Evolutionary conservation across 257 asterid species (phyloP), one percentile per base, ranked within the genome.

Genomic region (Cruciata laevipes): DNA sequence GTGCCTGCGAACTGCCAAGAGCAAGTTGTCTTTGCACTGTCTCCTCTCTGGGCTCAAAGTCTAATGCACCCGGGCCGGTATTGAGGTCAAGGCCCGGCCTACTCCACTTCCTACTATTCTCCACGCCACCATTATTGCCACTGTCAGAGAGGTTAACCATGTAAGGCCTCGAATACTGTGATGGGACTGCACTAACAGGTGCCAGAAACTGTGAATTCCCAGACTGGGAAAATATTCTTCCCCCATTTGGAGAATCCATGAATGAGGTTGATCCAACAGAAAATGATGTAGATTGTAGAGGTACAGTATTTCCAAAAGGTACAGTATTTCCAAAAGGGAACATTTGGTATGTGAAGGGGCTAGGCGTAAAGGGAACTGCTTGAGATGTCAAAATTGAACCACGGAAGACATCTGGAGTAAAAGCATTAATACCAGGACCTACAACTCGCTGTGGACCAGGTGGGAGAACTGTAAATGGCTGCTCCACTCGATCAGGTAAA

Each of bases 361-460:
- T 57, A 44, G 79, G 63, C 25, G 74, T 64, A 32, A 74, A 78
- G 55, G 79, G 77, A 73, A 74, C 77, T 0, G 96, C 96, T 49
- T 96, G 95, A 30, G 98, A 87, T 18, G 97, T 72, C 78, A 92
- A 80, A 62, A 89, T 88, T 6, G 98, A 87, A 66, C 96, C 95
- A n/a, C 97, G 84, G 64, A 82, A 83, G 55, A 84, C 69, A 68
- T 89, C 96, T 18, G 85, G 81, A 42, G 75, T 65, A 66, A 82
- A 83, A 60, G 86, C 75, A 40, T 77, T 31, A 51, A 83, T 75
- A 16, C 84, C 88, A 74, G 89, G 58, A 73, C 79, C 86, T 76
- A 89, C 83, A 6, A 86, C 73, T 71, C 95, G 82, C 66, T 84
- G 96, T 2, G 85, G 87, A 67, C 81, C 86, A 42, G 94, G 78